These are phyloP conservation scores for Suillus plorans DNA, from an alignment of 768 basidiomycete species.

Conservation along the genomic window DNA sequence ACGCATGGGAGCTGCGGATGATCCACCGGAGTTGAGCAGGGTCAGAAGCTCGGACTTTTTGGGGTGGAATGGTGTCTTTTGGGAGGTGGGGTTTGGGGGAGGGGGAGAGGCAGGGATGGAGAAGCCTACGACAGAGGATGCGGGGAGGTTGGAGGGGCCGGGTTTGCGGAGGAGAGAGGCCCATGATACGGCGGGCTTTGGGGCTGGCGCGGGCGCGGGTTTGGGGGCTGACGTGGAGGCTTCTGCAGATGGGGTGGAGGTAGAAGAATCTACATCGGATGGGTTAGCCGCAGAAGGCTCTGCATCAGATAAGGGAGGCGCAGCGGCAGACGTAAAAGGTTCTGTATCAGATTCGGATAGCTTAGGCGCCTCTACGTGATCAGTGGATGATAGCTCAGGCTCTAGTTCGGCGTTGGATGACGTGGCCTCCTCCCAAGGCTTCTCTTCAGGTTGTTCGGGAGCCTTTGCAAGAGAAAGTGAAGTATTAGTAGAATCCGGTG, in stretches of 20 bases:
- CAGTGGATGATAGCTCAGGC: slow-evolving; percentile 15
- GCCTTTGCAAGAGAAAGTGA: slow-evolving; percentile 46
- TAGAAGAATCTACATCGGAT: slow-evolving; percentile 5
- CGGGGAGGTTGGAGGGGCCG: slow-evolving; percentile 51
- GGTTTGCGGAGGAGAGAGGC: slow-evolving; percentile 65
- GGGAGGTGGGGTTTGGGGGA: slow-evolving; percentile 17
- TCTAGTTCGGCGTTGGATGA: background rate
- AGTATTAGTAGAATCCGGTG: slow-evolving; percentile 61
- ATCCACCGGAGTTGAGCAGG: slow-evolving; percentile 47
- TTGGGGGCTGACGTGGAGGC: background rate
- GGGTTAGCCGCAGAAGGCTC: slow-evolving; percentile 4
- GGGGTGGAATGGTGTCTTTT: slow-evolving; percentile 30
- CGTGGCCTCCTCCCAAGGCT: background rate
- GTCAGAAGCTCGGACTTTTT: slow-evolving; percentile 52
- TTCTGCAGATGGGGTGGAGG: background rate
- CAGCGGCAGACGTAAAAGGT: background rate
- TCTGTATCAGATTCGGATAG: slow-evolving; percentile 4
- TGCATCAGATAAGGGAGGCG: background rate
- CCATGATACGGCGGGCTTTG: slow-evolving; percentile 59
- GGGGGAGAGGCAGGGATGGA: slow-evolving; percentile 58
- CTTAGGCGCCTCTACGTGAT: slow-evolving; percentile 12
- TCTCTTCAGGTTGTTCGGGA: slow-evolving; percentile 10
- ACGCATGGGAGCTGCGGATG: slow-evolving; percentile 21
- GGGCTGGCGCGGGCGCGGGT: slow-evolving; percentile 19
- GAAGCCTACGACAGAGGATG: slow-evolving; percentile 70